Conservation (phyloP, 2,329 filamentous ascomycete species). For the Celoporthe dispersa region DNA sequence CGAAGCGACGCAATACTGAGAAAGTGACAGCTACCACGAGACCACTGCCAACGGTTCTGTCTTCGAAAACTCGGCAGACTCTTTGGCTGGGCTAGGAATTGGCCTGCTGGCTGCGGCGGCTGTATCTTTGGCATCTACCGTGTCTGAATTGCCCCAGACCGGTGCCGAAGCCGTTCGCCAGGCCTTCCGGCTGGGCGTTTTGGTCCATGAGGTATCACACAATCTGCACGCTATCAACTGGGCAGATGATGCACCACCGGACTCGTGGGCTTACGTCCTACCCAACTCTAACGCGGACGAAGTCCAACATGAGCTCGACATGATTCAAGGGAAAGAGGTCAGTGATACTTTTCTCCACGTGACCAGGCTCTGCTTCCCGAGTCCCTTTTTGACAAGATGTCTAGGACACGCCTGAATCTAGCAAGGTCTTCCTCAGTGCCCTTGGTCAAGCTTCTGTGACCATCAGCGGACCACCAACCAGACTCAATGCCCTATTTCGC, state of each 20-base stretch:
- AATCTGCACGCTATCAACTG: constrained; percentile 43
- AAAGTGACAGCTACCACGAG: constrained; percentile 38
- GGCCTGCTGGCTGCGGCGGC: constrained; percentile 50
- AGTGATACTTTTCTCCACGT: no score
- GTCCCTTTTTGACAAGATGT: neutral
- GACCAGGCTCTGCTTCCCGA: no score
- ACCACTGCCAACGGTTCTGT: constrained; percentile 32
- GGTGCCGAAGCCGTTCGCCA: constrained; percentile 47
- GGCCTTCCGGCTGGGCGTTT: constrained; percentile 52
- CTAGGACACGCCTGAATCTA: constrained; percentile 35
- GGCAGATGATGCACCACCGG: constrained; percentile 28
- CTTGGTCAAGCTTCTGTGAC: constrained; percentile 40
- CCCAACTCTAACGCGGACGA: constrained; percentile 37
- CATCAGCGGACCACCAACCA: constrained; percentile 44
- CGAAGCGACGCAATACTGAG: no score
- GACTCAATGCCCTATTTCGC: constrained; percentile 38
- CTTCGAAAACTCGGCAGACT: constrained; percentile 34
- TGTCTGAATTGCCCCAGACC: constrained; percentile 44
- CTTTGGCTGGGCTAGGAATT: constrained; percentile 47
- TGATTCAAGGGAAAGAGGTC: constrained; percentile 35
- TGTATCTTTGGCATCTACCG: constrained; percentile 43
- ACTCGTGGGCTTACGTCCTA: constrained; percentile 49
- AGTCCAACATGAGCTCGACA: constrained; percentile 46
- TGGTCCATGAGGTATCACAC: constrained; percentile 47
- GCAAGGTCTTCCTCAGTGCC: constrained; percentile 48